Percentiles rank a stretch among this genome's conserved stretches.
phyloP scores from a whole-genome alignment of 306 rosid species.

The Styphnolobium japonicum region DNA sequence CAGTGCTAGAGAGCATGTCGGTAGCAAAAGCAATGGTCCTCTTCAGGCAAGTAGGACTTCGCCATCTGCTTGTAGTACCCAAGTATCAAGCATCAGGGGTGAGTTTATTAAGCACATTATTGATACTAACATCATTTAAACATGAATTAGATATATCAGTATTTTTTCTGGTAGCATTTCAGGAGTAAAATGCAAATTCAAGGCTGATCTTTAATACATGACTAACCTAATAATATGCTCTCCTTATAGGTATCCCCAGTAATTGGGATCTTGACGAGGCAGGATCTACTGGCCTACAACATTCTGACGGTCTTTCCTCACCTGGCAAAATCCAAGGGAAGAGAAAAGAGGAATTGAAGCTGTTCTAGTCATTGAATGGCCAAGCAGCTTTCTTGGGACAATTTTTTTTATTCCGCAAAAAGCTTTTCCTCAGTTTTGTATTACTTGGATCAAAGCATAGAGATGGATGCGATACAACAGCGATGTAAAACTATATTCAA shows the following conservation, averaged over 20 bases:
- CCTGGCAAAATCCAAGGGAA: conserved; percentile 46
- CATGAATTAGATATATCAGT: not conserved
- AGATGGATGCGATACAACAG: conserved; percentile 35
- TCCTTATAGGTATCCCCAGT: conserved; percentile 64
- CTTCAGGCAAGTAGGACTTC: conserved; percentile 82
- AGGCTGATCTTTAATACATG: conserved; percentile 1
- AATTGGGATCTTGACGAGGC: conserved; percentile 84
- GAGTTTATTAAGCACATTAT: conserved; percentile 33
- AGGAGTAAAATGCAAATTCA: not conserved
- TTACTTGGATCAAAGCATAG: conserved; percentile 33
- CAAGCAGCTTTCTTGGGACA: conserved; percentile 32
- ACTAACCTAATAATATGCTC: conserved; percentile 41
- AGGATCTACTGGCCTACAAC: conserved; percentile 73
- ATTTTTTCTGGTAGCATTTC: not conserved
- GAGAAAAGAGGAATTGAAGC: conserved; percentile 44
- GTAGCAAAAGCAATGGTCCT: conserved; percentile 88
- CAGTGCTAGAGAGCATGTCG: conserved; percentile 72
- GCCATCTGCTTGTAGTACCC: conserved; percentile 86
- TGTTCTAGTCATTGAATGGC: conserved; percentile 17
- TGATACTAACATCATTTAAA: conserved; percentile 14
- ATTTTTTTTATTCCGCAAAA: conserved; percentile 22
- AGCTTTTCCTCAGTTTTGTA: conserved; percentile 35
- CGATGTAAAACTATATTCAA: conserved; percentile 38
- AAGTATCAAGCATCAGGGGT: conserved; percentile 77
- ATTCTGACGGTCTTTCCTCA: conserved; percentile 75